A percentile compares a stretch with the other conserved stretches of the same genome.
These are phyloP conservation scores for Physcomitrellopsis africana DNA, from an alignment of 225 moss, liverwort and hornwort genomes.

Conservation along the genomic window DNA sequence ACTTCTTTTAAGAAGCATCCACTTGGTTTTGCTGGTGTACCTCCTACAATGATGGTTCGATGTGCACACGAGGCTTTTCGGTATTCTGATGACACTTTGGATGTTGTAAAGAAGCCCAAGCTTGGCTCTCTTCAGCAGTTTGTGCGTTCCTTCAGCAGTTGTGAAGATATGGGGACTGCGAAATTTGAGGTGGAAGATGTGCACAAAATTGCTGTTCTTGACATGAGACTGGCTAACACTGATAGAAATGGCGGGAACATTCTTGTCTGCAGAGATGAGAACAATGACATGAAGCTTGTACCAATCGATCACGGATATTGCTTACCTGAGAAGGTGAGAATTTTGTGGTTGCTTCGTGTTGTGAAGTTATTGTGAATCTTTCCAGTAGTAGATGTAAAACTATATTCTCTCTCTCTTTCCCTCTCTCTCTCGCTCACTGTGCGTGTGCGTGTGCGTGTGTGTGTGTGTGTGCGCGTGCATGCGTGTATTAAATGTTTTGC, in stretches of 20 bases:
- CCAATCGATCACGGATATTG: conserved; percentile 97
- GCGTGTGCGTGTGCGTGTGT: no score
- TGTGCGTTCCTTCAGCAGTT: conserved; percentile 71
- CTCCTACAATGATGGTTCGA: conserved; percentile 92
- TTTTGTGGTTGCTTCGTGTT: not conserved
- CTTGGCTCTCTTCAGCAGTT: conserved; percentile 90
- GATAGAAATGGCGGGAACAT: conserved; percentile 94
- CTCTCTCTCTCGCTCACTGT: no score
- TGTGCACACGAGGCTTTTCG: conserved; percentile 72
- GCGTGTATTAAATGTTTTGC: not conserved
- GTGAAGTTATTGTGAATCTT: not conserved
- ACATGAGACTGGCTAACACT: conserved; percentile 89
- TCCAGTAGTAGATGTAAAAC: not conserved
- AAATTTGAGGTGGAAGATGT: conserved; percentile 83
- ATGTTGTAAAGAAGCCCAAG: conserved; percentile 48
- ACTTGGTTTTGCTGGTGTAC: conserved; percentile 80
- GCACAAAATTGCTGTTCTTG: conserved; percentile 89
- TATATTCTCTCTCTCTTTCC: no score
- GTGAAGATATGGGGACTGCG: conserved; percentile 92
- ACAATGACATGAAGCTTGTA: conserved; percentile 63
- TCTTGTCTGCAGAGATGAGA: conserved; percentile 67
- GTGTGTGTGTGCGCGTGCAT: no score
- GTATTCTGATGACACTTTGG: conserved; percentile 52
- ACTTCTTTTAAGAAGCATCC: conserved; percentile 41
- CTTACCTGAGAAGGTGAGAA: conserved; percentile 76